Percentiles rank a stretch among this genome's conserved stretches.
Evolutionary conservation across 129 eudicot genomes (phyloP).

Genomic region (Flaveria bidentis): DNA sequence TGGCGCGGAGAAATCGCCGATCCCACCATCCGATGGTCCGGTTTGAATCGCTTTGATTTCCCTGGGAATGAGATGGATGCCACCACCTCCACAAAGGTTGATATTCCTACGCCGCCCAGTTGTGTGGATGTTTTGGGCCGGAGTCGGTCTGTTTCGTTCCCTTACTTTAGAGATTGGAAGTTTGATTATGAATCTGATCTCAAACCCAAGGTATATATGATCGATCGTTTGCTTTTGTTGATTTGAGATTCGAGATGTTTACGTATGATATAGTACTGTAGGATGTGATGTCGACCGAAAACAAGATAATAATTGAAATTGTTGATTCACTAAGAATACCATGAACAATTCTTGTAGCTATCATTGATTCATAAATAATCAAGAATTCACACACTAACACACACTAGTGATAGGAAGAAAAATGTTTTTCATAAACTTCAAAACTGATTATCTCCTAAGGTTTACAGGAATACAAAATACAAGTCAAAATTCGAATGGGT

Average conservation of each 20-base stretch:
- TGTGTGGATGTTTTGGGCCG: conserved; percentile 42
- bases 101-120: conserved; percentile 23
- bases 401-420: no score
- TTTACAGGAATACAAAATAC: no score
- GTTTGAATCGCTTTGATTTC: conserved; percentile 27
- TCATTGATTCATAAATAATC: no score
- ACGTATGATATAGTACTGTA: no score
- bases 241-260: not conserved
- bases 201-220: conserved; percentile 36
- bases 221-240: not conserved
- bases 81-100: conserved; percentile 17
- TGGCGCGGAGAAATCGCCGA: conserved; percentile 67
- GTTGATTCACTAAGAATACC: no score
- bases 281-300: not conserved
- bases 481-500: no score
- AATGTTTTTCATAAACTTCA: no score
- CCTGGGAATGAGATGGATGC: conserved; percentile 29
- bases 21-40: conserved; percentile 29
- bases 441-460: no score
- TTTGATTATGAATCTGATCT: conserved; percentile 37
- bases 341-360: no score
- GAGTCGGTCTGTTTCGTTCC: conserved; percentile 39
- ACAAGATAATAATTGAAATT: no score
- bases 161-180: conserved; percentile 47
- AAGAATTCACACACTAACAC: no score